These are phyloP conservation scores for Solanum medicagineum DNA, from an alignment of 257 asterid species.

Conservation along the genomic window DNA sequence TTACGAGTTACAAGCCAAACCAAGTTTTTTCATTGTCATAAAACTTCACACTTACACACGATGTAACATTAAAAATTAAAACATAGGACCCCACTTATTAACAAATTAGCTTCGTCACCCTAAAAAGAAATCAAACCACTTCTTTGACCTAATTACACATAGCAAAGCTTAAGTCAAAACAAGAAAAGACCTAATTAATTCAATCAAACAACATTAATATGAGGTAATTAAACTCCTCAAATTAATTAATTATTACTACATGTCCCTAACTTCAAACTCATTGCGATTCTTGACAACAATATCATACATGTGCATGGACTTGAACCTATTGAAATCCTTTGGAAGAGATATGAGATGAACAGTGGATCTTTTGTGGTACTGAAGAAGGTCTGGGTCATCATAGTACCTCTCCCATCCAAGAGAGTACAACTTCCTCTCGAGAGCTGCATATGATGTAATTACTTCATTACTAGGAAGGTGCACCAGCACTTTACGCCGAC, in stretches of 20 bases:
- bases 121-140: neutral
- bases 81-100: neutral
- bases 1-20: neutral
- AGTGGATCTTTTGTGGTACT: constrained; percentile 34
- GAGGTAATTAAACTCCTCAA: neutral
- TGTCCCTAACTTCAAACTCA: constrained; percentile 27
- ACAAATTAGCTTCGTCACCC: neutral
- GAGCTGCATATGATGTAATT: constrained; percentile 22
- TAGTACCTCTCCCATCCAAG: constrained; percentile 45
- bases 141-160: neutral
- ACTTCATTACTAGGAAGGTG: constrained; percentile 19
- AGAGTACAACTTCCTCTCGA: constrained; percentile 15
- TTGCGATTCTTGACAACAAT: constrained; percentile 31
- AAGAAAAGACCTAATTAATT: neutral
- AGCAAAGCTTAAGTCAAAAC: neutral
- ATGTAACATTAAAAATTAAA: neutral
- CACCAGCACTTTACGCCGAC: constrained; percentile 25
- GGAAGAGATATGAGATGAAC: constrained; percentile 44
- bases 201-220: neutral
- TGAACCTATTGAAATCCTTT: constrained; percentile 29
- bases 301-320: constrained; percentile 32
- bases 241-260: neutral
- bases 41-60: neutral
- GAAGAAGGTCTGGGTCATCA: constrained; percentile 37
- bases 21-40: neutral